These are phyloP conservation scores for Zychaea mexicana DNA, from an alignment of 371 early-diverging fungal genomes.

Conservation along the genomic window DNA sequence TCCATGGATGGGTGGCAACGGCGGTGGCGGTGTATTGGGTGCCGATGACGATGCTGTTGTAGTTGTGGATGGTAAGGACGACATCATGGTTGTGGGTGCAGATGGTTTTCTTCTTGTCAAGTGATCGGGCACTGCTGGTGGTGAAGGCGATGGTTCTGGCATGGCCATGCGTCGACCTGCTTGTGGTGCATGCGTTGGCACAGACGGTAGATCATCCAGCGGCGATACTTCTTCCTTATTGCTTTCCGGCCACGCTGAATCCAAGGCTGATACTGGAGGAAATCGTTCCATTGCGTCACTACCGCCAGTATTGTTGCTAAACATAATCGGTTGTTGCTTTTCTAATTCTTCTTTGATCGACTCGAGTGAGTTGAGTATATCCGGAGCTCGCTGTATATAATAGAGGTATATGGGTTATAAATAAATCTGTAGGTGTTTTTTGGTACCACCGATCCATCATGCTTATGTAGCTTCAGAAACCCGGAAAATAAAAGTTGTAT, in stretches of 20 bases:
- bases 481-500: no score
- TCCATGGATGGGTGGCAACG: neutral
- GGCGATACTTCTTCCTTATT: conserved; percentile 7
- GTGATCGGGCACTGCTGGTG: neutral
- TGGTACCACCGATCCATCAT: no score
- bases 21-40: neutral
- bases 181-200: conserved; percentile 20
- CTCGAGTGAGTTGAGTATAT: conserved; percentile 27
- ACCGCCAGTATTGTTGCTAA: conserved; percentile 5
- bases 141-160: conserved; percentile 10
- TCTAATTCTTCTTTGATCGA: conserved; percentile 11
- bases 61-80: neutral
- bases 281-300: conserved; percentile 13
- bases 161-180: conserved; percentile 9
- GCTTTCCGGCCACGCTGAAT: neutral
- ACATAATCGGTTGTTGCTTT: conserved; percentile 11
- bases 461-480: no score
- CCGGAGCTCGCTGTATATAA: conserved; percentile 27
- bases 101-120: neutral
- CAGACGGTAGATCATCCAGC: conserved; percentile 28
- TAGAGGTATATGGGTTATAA: no score
- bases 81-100: neutral
- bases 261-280: conserved; percentile 9
- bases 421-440: no score
- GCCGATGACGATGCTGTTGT: neutral